Evolutionary conservation across 306 rosid genomes (phyloP), one percentile per base, ranked within the genome.

Genomic region (Clitoria ternatea): DNA sequence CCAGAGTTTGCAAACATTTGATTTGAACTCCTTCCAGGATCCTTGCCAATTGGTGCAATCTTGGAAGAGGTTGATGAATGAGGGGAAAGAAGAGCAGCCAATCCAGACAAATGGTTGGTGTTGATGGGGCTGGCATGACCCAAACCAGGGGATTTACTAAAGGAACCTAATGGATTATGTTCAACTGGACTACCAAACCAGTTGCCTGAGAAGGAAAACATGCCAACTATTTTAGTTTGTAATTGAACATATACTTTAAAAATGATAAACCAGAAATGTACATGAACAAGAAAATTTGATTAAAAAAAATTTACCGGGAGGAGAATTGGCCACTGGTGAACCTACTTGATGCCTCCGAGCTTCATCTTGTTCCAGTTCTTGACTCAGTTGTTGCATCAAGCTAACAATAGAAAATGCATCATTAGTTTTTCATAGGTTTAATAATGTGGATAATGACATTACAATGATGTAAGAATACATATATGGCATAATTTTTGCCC

Each of bases 1-100:
- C 84, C 69, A 5, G 87, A 63, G 72, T 52, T 83, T 22, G 67
- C 30, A 57, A 80, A 83, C 75, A 88, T 82, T 60, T 79, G 84
- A 80, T 62, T 88, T 53, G 77, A 57, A 54, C 57, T 74, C 83
- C 97, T 81, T 74, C 91, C 91, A 54, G 82, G 88, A 73, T 92
- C 97, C 84, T 92, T 92, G 36, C 98, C 98, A 50, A 92, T 92
- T 0, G 98, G 98, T 14, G 92, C 91, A 72, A 90, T 80, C 84
- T 87, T 92, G 69, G 91, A 40, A 64, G 97, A 82, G 48, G 79
- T 82, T 48, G 97, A 64, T 26, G 86, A 45, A 66, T 84, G 95
- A 6, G 86, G 85, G 2, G 89, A 90, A 44, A 90, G 96, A 83
- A 92, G 81, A 48, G 98, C 87, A 77, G 96, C 89, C 81, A 92